Conservation (phyloP, 805 yeast genomes). For the Ogataea haglerorum region DNA sequence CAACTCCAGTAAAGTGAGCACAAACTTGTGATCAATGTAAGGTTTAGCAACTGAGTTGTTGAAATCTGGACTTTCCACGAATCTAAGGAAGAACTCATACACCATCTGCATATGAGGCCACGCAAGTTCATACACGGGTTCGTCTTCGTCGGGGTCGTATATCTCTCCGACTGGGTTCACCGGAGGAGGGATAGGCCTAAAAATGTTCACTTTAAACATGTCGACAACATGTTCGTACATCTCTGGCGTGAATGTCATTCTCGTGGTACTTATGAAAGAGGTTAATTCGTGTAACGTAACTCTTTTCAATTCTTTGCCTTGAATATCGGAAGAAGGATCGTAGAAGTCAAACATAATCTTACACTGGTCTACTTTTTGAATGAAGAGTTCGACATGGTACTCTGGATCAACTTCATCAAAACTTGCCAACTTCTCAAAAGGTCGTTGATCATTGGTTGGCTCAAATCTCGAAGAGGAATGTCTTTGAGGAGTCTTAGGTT, state of each 20-base stretch:
- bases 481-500: conserved; percentile 70
- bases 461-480: conserved; percentile 92
- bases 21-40: conserved; percentile 88
- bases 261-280: conserved; percentile 77
- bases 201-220: conserved; percentile 86
- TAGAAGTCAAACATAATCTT: conserved; percentile 89
- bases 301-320: conserved; percentile 90
- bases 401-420: conserved; percentile 83
- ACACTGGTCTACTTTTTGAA: conserved; percentile 91
- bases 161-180: conserved; percentile 96
- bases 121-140: conserved; percentile 91
- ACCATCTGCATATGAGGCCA: conserved; percentile 99
- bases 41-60: conserved; percentile 91
- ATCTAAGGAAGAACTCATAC: conserved; percentile 88
- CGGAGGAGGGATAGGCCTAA: conserved; percentile 97
- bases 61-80: conserved; percentile 92
- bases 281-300: conserved; percentile 84
- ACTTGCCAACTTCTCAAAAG: conserved; percentile 71
- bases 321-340: conserved; percentile 88
- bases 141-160: conserved; percentile 98
- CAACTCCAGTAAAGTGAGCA: conserved; percentile 74
- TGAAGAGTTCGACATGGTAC: conserved; percentile 73
- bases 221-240: conserved; percentile 84
- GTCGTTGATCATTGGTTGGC: conserved; percentile 60
- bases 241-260: conserved; percentile 84